These are phyloP conservation scores for Irpex sp. DNA, from an alignment of 1,284 basidiomycete species.

Conservation along the genomic window DNA sequence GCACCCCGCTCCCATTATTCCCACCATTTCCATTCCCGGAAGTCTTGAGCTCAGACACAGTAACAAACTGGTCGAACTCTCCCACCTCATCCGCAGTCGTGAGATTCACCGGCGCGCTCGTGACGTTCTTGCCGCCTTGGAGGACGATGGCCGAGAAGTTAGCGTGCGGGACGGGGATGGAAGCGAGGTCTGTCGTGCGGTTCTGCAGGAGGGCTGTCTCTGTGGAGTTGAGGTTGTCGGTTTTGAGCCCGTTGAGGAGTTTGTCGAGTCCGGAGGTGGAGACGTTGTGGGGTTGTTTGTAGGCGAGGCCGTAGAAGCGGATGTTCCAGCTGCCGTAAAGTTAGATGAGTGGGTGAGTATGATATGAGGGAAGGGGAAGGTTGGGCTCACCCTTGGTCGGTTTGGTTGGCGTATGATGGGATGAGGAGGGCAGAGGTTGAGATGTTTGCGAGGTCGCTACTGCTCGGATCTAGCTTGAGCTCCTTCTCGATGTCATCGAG, in stretches of 20 bases:
- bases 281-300: conserved; percentile 22
- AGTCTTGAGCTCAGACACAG: conserved; percentile 14
- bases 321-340: conserved; percentile 20
- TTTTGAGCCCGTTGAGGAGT: conserved; percentile 21
- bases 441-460: conserved; percentile 18
- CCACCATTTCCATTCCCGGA: no score
- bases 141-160: conserved; percentile 21
- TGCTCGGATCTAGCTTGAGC: conserved; percentile 15
- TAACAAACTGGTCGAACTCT: conserved; percentile 25
- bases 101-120: conserved; percentile 20
- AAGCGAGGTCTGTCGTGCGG: conserved; percentile 23
- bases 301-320: conserved; percentile 25
- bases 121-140: conserved; percentile 19
- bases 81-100: conserved; percentile 21
- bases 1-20: conserved; percentile 13
- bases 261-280: conserved; percentile 22
- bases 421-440: conserved; percentile 22
- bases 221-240: conserved; percentile 21
- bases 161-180: conserved; percentile 21
- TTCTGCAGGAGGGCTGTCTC: conserved; percentile 22
- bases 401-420: conserved; percentile 23
- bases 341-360: background rate
- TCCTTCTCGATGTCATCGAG: conserved; percentile 25
- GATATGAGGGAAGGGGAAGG: background rate
- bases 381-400: conserved; percentile 15